These are phyloP conservation scores for Mortierella sp. DNA, from an alignment of 371 early-diverging fungal species.

Conservation along the genomic window DNA sequence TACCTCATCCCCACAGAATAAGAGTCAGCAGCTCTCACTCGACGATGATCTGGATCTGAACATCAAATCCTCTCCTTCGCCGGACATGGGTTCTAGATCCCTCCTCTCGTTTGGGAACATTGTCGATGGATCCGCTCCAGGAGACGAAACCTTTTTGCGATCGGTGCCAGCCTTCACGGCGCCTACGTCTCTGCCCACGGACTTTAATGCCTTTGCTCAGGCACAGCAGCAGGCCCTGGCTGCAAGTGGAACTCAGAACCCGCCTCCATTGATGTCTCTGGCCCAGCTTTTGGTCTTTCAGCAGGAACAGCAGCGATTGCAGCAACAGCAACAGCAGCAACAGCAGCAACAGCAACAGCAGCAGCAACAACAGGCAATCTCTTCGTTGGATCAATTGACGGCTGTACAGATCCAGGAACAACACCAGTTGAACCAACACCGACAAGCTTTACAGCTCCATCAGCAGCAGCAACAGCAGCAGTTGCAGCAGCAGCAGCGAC, in stretches of 20 bases:
- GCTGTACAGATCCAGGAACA: constrained; percentile 33
- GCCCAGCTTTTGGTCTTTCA: constrained; percentile 45
- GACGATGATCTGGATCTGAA: constrained; percentile 44
- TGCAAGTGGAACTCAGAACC: constrained; percentile 14
- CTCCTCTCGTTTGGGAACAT: constrained; percentile 12
- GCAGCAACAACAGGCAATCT: constrained; percentile 2
- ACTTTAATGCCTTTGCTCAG: constrained; percentile 51
- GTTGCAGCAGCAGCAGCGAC: constrained; percentile 25
- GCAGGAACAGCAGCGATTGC: constrained; percentile 34
- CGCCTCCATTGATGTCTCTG: constrained; percentile 36
- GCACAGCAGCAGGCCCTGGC: constrained; percentile 41
- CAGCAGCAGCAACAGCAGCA: constrained; percentile 30
- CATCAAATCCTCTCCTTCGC: constrained; percentile 52
- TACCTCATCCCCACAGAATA: constrained; percentile 16
- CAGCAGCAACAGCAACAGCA: background rate
- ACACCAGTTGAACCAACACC: constrained; percentile 28
- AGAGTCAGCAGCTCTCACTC: constrained; percentile 2
- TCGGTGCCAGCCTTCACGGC: constrained; percentile 48
- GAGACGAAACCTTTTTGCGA: constrained; percentile 22
- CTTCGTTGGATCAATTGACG: constrained; percentile 20
- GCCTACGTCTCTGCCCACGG: constrained; percentile 47
- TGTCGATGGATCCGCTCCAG: background rate
- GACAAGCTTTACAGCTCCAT: constrained; percentile 24
- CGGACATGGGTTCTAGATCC: constrained; percentile 26
- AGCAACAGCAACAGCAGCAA: constrained; percentile 29